A percentile compares a stretch with the other conserved stretches of the same genome.
These are phyloP conservation scores for Globisporangium iwayamae DNA, from an alignment of 352 stramenopile genomes.

Conservation along the genomic window DNA sequence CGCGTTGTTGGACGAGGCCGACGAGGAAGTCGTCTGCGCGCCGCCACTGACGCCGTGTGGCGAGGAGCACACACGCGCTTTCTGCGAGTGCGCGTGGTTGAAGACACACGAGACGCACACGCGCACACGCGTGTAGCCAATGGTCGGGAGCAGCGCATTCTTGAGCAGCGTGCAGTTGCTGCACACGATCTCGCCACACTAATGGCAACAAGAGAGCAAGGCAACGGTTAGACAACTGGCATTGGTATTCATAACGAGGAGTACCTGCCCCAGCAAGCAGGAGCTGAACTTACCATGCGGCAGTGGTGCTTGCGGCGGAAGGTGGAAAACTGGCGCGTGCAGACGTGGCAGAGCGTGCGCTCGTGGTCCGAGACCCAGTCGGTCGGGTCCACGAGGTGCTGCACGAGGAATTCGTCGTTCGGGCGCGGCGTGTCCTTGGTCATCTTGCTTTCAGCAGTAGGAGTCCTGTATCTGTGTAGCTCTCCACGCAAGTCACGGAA, in stretches of 20 bases:
- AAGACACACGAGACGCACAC: constrained; percentile 81
- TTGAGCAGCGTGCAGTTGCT: constrained; percentile 78
- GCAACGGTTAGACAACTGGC: not conserved
- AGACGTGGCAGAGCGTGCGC: constrained; percentile 69
- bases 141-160: constrained; percentile 46
- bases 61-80: constrained; percentile 1
- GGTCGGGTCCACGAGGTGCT: constrained; percentile 66
- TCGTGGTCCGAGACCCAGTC: constrained; percentile 79
- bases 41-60: not conserved
- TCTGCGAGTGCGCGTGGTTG: constrained; percentile 29
- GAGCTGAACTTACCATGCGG: constrained; percentile 48
- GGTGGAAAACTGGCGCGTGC: constrained; percentile 68
- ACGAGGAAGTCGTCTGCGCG: constrained; percentile 19
- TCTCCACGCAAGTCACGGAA: not conserved
- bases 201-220: not conserved
- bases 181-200: constrained; percentile 83
- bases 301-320: constrained; percentile 88
- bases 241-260: not conserved
- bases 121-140: constrained; percentile 61
- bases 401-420: constrained; percentile 57
- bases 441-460: constrained; percentile 13
- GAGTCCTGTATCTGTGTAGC: not conserved
- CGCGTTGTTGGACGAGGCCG: constrained; percentile 9
- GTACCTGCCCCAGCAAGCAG: too few relatives aligned
- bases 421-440: constrained; percentile 24